Percentiles rank a stretch among this genome's conserved stretches.
phyloP scores from a whole-genome alignment of 2,329 filamentous ascomycete genomes.

The Penicillium sp. region DNA sequence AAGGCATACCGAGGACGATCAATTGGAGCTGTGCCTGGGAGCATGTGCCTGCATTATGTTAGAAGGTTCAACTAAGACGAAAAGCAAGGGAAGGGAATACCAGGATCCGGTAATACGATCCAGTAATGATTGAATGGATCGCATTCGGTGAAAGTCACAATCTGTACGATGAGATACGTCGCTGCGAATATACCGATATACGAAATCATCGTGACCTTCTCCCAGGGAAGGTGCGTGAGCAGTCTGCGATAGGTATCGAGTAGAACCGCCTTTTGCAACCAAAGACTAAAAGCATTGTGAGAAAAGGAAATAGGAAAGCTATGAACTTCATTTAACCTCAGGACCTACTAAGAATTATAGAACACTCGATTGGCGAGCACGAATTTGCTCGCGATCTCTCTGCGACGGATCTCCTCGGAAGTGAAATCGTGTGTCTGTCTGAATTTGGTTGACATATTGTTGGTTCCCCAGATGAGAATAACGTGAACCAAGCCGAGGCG shows the following conservation, averaged over 20 bases:
- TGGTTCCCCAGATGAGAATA: conserved; percentile 40
- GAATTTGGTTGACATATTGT: conserved; percentile 31
- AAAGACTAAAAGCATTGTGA: conserved; percentile 15
- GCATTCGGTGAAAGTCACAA: conserved; percentile 20
- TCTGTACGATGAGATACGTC: conserved; percentile 16
- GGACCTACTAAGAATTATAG: conserved; percentile 39
- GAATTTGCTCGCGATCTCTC: conserved; percentile 39
- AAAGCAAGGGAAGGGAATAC: conserved; percentile 3
- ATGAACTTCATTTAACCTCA: background rate
- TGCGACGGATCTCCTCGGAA: conserved; percentile 33
- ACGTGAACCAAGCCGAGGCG: conserved; percentile 33
- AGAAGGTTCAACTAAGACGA: background rate
- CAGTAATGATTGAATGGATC: conserved; percentile 20
- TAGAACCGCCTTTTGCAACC: conserved; percentile 19
- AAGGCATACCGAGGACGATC: conserved; percentile 15
- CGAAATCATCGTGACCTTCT: conserved; percentile 14
- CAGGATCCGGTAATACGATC: conserved; percentile 18
- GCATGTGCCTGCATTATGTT: conserved; percentile 9
- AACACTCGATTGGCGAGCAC: conserved; percentile 35
- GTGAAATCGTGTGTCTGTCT: conserved; percentile 30
- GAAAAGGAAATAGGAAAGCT: background rate
- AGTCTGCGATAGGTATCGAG: conserved; percentile 20
- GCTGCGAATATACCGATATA: conserved; percentile 14
- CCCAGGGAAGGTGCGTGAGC: conserved; percentile 15
- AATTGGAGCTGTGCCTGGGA: conserved; percentile 18